Evolutionary conservation across 805 yeast genomes (phyloP), one percentile per base, ranked within the genome.

Genomic region (Candida peoriensis): DNA sequence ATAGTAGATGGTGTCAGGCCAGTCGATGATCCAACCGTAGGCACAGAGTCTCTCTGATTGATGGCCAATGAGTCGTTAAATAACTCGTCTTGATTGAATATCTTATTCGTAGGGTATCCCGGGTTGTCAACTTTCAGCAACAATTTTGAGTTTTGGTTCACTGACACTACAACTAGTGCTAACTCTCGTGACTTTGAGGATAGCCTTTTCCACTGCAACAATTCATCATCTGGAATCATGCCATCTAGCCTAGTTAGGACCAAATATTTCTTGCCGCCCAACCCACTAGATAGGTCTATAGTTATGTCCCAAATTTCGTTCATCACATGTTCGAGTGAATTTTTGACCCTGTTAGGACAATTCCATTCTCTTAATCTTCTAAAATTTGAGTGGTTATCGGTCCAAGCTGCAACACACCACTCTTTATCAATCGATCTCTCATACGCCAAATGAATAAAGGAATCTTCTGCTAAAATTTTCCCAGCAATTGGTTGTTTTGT

Each of bases 331-430:
- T 78, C 78, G 50, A 76, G 70, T n/a, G 58, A 49, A 3, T 49
- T 44, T 26, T 50, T 60, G 1, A 61, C 50, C 17, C 33, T 34
- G 17, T 33, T 36, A 61, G 60, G 54, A 52, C 68, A 64, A 46
- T 67, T 70, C 89, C 90, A 83, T 1, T 87, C 70, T 44, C 76
- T 79, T 0, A 79, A 71, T 30, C 66, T 68, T 13, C 78, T 72
- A 10, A 75, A 67, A 4, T 66, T 64, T 0, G 96, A 96, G 54
- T 72, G 70, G 32, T 89, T 90, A 50, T 90, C 96, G 0, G 93
- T 70, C 94, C 97, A 87, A 1, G 94, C 81, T 0, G 86, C 94
- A 16, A 79, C 76, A 28, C 87, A 68, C 96, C 96, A 90, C 36
- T 75, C 76, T 41, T 77, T 78, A 55, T 89, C 95, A 4, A 74